These are phyloP conservation scores for Nematocida ausubeli DNA, from an alignment of 371 early-diverging fungal species.

Conservation along the genomic window DNA sequence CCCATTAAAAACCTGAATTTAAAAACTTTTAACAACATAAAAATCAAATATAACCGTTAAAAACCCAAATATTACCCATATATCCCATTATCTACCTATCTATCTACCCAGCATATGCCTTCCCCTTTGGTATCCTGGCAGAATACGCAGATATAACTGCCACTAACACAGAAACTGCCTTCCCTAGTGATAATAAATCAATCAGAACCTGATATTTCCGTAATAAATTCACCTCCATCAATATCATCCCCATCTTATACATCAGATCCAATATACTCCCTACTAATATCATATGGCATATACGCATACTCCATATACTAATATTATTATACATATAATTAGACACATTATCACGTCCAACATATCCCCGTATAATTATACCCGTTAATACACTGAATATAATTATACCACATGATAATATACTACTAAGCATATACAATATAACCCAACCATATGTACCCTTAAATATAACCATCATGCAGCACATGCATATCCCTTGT, in stretches of 20 bases:
- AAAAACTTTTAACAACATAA: too few relatives aligned
- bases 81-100: not conserved
- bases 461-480: slow-evolving; percentile 12
- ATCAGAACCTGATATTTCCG: not conserved
- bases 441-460: slow-evolving; percentile 27
- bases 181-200: slow-evolving; percentile 6
- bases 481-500: not conserved
- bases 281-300: not conserved
- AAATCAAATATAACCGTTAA: too few relatives aligned
- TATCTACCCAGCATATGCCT: slow-evolving; percentile 10
- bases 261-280: slow-evolving; percentile 10
- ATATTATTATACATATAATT: slow-evolving; percentile 23
- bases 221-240: not conserved
- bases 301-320: slow-evolving; percentile 5
- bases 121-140: slow-evolving; percentile 18
- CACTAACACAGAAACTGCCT: not conserved
- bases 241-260: slow-evolving; percentile 6
- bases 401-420: not conserved
- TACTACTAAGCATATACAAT: slow-evolving; percentile 25
- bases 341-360: not conserved
- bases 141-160: slow-evolving; percentile 5
- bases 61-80: too few relatives aligned
- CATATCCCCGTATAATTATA: not conserved
- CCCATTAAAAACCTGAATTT: too few relatives aligned
- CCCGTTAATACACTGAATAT: slow-evolving; percentile 12